Conservation (phyloP, 1,284 basidiomycete genomes). For the Apiotrichum laibachii region DNA sequence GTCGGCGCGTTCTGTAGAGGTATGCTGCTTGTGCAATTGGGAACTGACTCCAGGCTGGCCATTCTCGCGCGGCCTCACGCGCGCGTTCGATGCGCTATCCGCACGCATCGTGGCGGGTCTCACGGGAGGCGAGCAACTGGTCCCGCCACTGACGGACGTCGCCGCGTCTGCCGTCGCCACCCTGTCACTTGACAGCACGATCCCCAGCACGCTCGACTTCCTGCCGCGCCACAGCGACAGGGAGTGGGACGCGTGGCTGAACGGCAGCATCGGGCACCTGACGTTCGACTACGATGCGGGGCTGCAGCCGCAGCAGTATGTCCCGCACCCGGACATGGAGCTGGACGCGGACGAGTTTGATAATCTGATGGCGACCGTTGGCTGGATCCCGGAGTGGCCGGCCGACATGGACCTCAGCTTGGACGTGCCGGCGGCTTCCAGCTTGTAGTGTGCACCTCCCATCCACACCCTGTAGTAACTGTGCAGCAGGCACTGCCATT, state of each 20-base stretch:
- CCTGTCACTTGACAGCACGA: background rate
- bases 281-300: background rate
- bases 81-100: background rate
- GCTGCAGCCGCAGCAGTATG: background rate
- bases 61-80: background rate
- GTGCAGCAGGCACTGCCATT: too few relatives aligned
- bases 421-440: background rate
- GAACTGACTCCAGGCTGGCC: background rate
- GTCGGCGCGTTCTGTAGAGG: slow-evolving; percentile 1
- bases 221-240: background rate
- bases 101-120: background rate
- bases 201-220: background rate
- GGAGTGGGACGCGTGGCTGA: background rate
- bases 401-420: background rate
- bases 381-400: background rate
- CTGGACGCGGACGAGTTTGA: background rate
- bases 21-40: background rate
- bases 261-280: background rate
- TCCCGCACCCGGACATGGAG: background rate
- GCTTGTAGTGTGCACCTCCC: too few relatives aligned
- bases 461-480: too few relatives aligned
- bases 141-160: background rate
- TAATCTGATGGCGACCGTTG: background rate
- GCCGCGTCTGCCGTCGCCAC: background rate
- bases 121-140: background rate